Percentiles rank a stretch among this genome's conserved stretches.
Evolutionary conservation across 768 basidiomycete genomes (phyloP).

Genomic region (Leucocoprinus birnbaumii): DNA sequence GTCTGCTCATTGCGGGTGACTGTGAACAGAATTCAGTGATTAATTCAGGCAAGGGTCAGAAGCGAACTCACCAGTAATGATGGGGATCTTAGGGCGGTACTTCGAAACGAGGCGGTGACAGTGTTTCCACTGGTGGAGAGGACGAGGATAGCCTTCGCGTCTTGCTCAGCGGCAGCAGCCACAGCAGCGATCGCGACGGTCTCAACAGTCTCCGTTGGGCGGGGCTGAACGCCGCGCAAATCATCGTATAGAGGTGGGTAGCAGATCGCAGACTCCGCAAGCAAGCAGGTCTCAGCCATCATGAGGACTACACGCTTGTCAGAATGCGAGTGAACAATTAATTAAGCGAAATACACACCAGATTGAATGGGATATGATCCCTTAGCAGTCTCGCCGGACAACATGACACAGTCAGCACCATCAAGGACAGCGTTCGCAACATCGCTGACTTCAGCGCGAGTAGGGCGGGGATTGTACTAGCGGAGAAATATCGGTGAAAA

Average conservation of each 20-base stretch:
- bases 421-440: slow-evolving; percentile 99
- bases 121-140: slow-evolving; percentile 97
- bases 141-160: slow-evolving; percentile 92
- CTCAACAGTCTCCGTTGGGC: slow-evolving; percentile 93
- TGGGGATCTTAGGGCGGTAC: slow-evolving; percentile 90
- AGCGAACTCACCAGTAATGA: slow-evolving; percentile 76
- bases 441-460: slow-evolving; percentile 98
- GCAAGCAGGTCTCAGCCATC: slow-evolving; percentile 99
- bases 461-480: slow-evolving; percentile 96
- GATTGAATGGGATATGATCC: slow-evolving; percentile 95
- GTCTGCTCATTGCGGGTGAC: slow-evolving; percentile 97
- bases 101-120: slow-evolving; percentile 93
- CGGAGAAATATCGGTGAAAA: slow-evolving; percentile 9
- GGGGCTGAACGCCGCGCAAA: slow-evolving; percentile 70
- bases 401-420: slow-evolving; percentile 99
- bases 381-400: slow-evolving; percentile 99
- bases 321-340: neutral
- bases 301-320: slow-evolving; percentile 67
- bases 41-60: neutral
- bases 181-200: slow-evolving; percentile 96
- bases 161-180: slow-evolving; percentile 92
- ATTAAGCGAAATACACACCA: slow-evolving; percentile 43
- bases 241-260: slow-evolving; percentile 94
- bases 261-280: slow-evolving; percentile 94
- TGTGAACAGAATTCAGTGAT: slow-evolving; percentile 24